phyloP scores from a whole-genome alignment of 257 asterid genomes.

The Primulina eburnea region DNA sequence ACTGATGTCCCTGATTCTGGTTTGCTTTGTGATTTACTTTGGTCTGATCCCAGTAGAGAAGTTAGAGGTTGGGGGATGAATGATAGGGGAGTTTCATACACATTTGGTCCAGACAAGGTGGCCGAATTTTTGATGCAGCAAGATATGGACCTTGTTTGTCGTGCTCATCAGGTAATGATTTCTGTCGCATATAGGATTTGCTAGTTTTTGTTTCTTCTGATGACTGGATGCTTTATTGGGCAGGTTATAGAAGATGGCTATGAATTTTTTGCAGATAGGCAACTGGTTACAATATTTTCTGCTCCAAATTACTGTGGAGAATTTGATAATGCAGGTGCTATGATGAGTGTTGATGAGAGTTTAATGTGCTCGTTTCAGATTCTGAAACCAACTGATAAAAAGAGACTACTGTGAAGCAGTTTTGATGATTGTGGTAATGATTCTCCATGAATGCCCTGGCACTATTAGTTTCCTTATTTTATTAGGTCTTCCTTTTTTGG shows the following conservation, averaged over 20 bases:
- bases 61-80: constrained; percentile 60
- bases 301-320: constrained; percentile 54
- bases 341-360: constrained; percentile 56
- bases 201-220: constrained; percentile 10
- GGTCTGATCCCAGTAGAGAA: constrained; percentile 65
- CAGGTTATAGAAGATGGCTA: constrained; percentile 56
- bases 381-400: constrained; percentile 46
- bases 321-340: constrained; percentile 53
- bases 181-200: neutral
- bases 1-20: constrained; percentile 60
- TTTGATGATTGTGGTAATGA: constrained; percentile 20
- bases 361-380: constrained; percentile 56
- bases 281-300: constrained; percentile 46
- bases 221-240: constrained; percentile 19
- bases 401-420: constrained; percentile 38
- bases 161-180: constrained; percentile 50
- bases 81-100: constrained; percentile 51
- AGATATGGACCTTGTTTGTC: constrained; percentile 56
- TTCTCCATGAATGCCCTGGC: constrained; percentile 27
- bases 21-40: constrained; percentile 56
- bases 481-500: neutral
- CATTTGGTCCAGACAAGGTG: constrained; percentile 54
- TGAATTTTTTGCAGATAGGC: constrained; percentile 49
- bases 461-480: constrained; percentile 7
- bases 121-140: constrained; percentile 53